A percentile compares a stretch with the other conserved stretches of the same genome.
These are phyloP conservation scores for Centrapalus pauciflorus DNA, from an alignment of 129 eudicot genomes.

Conservation along the genomic window DNA sequence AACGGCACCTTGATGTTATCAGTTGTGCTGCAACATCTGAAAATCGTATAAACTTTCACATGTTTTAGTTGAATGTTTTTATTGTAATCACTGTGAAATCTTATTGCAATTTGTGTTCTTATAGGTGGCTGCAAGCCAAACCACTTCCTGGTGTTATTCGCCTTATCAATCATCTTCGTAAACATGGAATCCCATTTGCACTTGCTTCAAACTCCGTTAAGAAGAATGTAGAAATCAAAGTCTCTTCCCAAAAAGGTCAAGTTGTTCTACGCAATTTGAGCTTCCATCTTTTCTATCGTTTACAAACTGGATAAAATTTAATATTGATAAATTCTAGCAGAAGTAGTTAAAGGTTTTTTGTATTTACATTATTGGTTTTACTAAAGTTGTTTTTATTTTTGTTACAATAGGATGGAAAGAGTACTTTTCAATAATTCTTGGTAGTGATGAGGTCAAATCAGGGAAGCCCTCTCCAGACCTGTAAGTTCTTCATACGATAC, in stretches of 20 bases:
- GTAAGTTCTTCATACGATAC: slow-evolving; percentile 37
- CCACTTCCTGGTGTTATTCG: slow-evolving; percentile 88
- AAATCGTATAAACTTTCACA: too few species aligned
- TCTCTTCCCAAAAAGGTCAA: slow-evolving; percentile 61
- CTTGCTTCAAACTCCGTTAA: slow-evolving; percentile 76
- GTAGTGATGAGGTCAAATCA: slow-evolving; percentile 82
- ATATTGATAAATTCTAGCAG: too few species aligned
- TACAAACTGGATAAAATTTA: too few species aligned
- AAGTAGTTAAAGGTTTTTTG: neutral
- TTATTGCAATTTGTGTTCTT: slow-evolving; percentile 16
- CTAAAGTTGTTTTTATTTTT: slow-evolving; percentile 3
- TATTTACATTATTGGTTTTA: neutral
- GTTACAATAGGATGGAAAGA: slow-evolving; percentile 65
- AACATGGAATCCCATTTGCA: slow-evolving; percentile 58
- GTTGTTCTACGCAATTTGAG: too few species aligned
- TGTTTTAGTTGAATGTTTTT: neutral
- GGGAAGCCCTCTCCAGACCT: slow-evolving; percentile 93
- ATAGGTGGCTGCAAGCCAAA: slow-evolving; percentile 68
- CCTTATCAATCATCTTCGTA: slow-evolving; percentile 70
- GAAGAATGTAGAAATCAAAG: slow-evolving; percentile 53
- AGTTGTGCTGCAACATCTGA: too few species aligned
- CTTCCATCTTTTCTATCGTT: neutral
- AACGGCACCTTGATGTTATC: too few species aligned
- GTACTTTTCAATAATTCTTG: slow-evolving; percentile 58
- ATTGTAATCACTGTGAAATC: neutral